Conservation (phyloP, 177 flowering plant genomes). For the Vitis hybrid region DNA sequence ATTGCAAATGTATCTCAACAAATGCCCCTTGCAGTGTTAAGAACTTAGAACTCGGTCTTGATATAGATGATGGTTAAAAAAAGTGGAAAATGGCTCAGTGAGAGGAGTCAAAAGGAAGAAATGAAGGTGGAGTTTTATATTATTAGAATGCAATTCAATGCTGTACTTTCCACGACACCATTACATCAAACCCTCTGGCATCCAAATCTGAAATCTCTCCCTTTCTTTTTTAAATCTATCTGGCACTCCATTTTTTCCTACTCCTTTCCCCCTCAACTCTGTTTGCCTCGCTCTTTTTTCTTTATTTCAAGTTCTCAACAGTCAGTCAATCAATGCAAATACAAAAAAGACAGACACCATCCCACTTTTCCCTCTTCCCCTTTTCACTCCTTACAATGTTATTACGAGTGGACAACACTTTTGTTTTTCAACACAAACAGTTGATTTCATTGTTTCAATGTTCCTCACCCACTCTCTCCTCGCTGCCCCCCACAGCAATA, state of each 20-base stretch:
- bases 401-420: slow-evolving; percentile 7
- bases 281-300: slow-evolving; percentile 8
- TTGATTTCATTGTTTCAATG: background rate
- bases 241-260: slow-evolving; percentile 2
- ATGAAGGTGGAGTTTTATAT: background rate
- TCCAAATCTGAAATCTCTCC: slow-evolving; percentile 2
- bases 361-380: slow-evolving; percentile 1
- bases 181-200: slow-evolving; percentile 9
- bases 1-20: too few relatives aligned
- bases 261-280: background rate
- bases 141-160: slow-evolving; percentile 18
- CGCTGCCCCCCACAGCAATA: background rate
- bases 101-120: too few relatives aligned
- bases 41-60: too few relatives aligned
- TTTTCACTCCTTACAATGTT: slow-evolving; percentile 22
- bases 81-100: too few relatives aligned
- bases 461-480: background rate
- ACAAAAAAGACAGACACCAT: slow-evolving; percentile 10
- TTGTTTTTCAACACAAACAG: slow-evolving; percentile 6
- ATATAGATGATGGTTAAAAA: too few relatives aligned
- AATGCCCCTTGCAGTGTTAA: too few relatives aligned
- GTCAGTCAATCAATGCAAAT: slow-evolving; percentile 32
- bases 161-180: slow-evolving; percentile 28
- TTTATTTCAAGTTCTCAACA: slow-evolving; percentile 26
- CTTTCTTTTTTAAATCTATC: background rate